phyloP scores from a whole-genome alignment of 192 early-diverging fungal species.

The Coemansia sp. region DNA sequence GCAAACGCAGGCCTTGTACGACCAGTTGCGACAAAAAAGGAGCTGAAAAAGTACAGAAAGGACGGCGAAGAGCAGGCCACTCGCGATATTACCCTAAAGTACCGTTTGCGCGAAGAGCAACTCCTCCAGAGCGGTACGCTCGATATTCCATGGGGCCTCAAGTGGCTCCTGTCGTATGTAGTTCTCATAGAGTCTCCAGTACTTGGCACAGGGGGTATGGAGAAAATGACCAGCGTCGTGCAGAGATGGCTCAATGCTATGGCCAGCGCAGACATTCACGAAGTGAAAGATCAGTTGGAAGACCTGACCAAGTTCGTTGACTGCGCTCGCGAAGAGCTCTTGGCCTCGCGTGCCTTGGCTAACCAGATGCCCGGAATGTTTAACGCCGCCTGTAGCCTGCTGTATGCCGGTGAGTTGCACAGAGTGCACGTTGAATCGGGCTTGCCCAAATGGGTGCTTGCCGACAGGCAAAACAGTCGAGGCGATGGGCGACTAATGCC shows the following conservation, averaged over 20 bases:
- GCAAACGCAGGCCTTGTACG: slow-evolving; percentile 30
- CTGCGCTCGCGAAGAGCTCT: slow-evolving; percentile 24
- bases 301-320: slow-evolving; percentile 11
- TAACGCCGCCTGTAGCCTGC: slow-evolving; percentile 39
- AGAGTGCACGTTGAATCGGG: slow-evolving; percentile 15
- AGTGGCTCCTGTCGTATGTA: slow-evolving; percentile 42
- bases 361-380: slow-evolving; percentile 34
- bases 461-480: background rate
- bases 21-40: slow-evolving; percentile 32
- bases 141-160: slow-evolving; percentile 41
- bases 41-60: slow-evolving; percentile 32
- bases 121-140: slow-evolving; percentile 29
- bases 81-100: slow-evolving; percentile 28
- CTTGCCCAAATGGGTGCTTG: slow-evolving; percentile 45
- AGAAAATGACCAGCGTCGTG: slow-evolving; percentile 19
- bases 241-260: slow-evolving; percentile 29
- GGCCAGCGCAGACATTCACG: slow-evolving; percentile 22
- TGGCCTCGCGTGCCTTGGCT: slow-evolving; percentile 4
- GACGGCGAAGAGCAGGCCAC: slow-evolving; percentile 18
- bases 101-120: slow-evolving; percentile 25
- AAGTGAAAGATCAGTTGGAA: slow-evolving; percentile 19
- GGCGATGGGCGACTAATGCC: background rate
- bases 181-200: slow-evolving; percentile 33
- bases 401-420: slow-evolving; percentile 37
- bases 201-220: background rate